A percentile compares a stretch with the other conserved stretches of the same genome.
Evolutionary conservation across 192 early-diverging fungal species (phyloP).

Genomic region (Coemansia sp.): DNA sequence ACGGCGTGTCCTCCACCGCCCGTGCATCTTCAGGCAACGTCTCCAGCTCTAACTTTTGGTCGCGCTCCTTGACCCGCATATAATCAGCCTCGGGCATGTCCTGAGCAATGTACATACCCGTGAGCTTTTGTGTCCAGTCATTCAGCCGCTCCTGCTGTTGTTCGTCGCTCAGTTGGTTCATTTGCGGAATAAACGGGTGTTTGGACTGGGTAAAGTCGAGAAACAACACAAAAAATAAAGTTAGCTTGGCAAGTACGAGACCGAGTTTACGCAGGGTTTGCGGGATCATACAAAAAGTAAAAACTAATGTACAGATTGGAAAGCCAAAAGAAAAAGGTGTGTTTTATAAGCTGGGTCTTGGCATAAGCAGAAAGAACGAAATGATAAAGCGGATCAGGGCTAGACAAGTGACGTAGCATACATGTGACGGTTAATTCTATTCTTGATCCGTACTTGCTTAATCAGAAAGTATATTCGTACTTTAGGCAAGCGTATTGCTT

Average conservation of each 20-base stretch:
- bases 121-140: background rate
- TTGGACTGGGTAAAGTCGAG: constrained; percentile 17
- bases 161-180: background rate
- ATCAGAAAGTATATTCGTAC: no score
- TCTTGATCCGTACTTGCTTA: background rate
- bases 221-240: constrained; percentile 26
- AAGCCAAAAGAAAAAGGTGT: background rate
- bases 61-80: background rate
- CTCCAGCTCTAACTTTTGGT: background rate
- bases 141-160: background rate
- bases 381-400: background rate
- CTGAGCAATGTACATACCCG: background rate
- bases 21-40: background rate
- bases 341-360: no score
- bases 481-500: no score
- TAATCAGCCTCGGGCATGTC: background rate
- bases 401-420: background rate
- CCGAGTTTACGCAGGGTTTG: background rate
- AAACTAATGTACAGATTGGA: background rate
- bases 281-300: constrained; percentile 11
- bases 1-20: background rate
- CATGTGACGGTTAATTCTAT: background rate
- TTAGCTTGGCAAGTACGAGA: constrained; percentile 5
- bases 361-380: background rate
- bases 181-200: background rate